These are phyloP conservation scores for Pestalotiopsis sp. DNA, from an alignment of 2,329 filamentous ascomycete species.

Conservation along the genomic window DNA sequence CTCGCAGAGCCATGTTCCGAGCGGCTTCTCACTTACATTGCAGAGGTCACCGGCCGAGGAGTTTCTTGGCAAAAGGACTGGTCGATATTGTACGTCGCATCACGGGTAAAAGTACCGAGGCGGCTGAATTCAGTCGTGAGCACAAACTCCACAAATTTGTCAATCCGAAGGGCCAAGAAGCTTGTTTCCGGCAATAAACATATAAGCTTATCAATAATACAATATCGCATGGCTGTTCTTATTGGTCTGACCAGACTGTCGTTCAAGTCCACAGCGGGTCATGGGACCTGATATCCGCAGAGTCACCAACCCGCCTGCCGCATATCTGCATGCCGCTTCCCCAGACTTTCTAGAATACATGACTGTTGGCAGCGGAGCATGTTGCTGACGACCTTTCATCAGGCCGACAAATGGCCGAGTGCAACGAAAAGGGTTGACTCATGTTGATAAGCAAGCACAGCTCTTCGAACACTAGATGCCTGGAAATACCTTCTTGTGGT, in stretches of 20 bases:
- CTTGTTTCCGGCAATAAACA: background rate
- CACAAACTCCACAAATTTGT: slow-evolving; percentile 2
- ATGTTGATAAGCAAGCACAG: background rate
- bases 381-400: background rate
- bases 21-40: background rate
- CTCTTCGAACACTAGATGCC: too few relatives aligned
- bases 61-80: slow-evolving; percentile 4
- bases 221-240: background rate
- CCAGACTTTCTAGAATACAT: background rate
- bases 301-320: background rate
- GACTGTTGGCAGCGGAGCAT: background rate
- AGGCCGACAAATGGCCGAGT: background rate
- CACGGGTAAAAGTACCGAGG: slow-evolving; percentile 7
- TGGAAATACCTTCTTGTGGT: too few relatives aligned
- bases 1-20: background rate
- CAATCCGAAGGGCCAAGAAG: background rate
- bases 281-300: background rate
- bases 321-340: background rate
- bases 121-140: slow-evolving; percentile 11
- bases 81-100: background rate
- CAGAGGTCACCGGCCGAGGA: background rate
- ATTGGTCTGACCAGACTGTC: background rate
- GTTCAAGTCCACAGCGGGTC: background rate
- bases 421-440: background rate
- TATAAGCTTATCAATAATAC: background rate